Evolutionary conservation across 73 alveolate species (phyloP).

Genomic region (Paramecium caudatum): DNA sequence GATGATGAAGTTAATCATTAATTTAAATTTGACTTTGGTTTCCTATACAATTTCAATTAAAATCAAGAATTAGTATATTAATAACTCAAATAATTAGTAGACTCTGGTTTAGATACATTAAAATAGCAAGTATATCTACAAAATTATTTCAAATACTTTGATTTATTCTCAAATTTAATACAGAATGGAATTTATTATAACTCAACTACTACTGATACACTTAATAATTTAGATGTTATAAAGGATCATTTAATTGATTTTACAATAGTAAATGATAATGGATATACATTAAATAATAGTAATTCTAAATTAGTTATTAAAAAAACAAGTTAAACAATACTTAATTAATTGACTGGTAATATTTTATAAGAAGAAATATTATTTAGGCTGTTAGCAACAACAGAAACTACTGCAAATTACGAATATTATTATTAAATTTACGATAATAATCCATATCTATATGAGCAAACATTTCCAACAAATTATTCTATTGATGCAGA

Average conservation of each 20-base stretch:
- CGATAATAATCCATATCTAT: not conserved
- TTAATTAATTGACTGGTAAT: not conserved
- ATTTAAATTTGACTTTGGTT: not conserved
- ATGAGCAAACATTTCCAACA: not conserved
- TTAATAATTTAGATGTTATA: not conserved
- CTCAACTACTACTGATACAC: not conserved
- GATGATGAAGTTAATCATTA: not conserved
- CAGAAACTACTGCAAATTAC: not conserved
- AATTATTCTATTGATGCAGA: conserved; percentile 11
- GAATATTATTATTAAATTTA: not conserved
- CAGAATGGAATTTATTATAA: not conserved
- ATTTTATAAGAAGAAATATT: not conserved
- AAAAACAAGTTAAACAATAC: not conserved
- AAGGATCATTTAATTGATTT: not conserved
- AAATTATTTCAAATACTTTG: conserved; percentile 25
- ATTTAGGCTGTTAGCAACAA: not conserved
- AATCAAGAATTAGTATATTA: not conserved
- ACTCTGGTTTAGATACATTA: not conserved
- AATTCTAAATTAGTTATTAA: not conserved
- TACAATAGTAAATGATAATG: not conserved
- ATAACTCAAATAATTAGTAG: not conserved
- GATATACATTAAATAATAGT: not conserved
- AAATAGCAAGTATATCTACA: not conserved
- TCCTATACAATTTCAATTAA: not conserved
- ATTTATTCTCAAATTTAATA: not conserved